Evolutionary conservation across 2,329 filamentous ascomycete genomes (phyloP), one percentile per base, ranked within the genome.

Genomic region (Dendrostoma leiphaemia): DNA sequence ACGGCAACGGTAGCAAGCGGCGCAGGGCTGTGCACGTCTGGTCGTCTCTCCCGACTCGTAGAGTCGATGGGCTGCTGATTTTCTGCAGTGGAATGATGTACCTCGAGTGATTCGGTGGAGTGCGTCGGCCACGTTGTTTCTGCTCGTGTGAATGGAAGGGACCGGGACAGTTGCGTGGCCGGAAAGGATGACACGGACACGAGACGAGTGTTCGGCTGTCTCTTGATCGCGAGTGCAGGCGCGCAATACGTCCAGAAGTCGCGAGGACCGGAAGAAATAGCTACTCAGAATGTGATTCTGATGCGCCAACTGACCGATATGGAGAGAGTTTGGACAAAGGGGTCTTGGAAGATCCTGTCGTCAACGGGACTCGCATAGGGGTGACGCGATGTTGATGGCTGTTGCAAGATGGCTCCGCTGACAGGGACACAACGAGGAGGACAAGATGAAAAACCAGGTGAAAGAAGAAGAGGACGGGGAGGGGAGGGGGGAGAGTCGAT

Each of bases 371-470:
- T n/a, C n/a, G n/a, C n/a, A n/a, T n/a, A n/a, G n/a, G 19, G 29
- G 28, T 24, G 45, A 28, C 23, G 26, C 21, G 24, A 13, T 10
- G 31, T 37, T 31, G 47, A 35, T 29, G 53, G n/a, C n/a, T 43
- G 41, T 21, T 46, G 44, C 28, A 46, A 32, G 19, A 34, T 28
- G 17, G 23, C 12, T 17, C 28, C 12, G 28, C 44, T 13, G 23
- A 26, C 13, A 41, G 38, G 38, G 13, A 26, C 38, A 41, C 21
- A 41, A 26, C 32, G 10, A 2, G 29, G 29, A 19, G 34, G 41
- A 41, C 17, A 53, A 43, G 53, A 52, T 31, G 52, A 35, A 54
- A 54, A 54, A 51, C 51, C 51, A 54, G 55, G 41, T 51, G 51
- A 48, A 54, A 45, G 48, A 57, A 51, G 55, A 54, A 54, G 35